Evolutionary conservation across 2,329 filamentous ascomycete genomes (phyloP), one percentile per base, ranked within the genome.

Genomic region (Cercospora sp.): DNA sequence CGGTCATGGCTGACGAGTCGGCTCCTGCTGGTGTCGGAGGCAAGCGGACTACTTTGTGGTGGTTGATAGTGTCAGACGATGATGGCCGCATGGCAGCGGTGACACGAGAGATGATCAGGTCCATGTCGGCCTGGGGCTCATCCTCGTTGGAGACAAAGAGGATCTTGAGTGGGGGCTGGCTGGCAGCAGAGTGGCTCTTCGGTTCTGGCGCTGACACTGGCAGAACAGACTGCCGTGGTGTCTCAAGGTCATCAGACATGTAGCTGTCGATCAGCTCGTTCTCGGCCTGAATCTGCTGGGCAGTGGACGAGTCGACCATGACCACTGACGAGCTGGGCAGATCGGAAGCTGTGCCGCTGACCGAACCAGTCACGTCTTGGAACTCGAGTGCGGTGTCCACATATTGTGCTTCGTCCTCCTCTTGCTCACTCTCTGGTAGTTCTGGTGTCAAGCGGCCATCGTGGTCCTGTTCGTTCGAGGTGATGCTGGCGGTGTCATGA

Each of bases 401-500:
- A 39, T 62, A 18, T 16, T 20, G 61, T 31, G 30, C 61, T 12
- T 68, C 53, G 57, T 68, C 67, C 16, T 70, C 66, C 36, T 69
- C 65, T 13, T 69, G 65, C 31, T 74, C 65, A 20, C 64, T 61
- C 7, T 70, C 67, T 10, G 74, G 73, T 13, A 36, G 18, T 18
- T 64, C 62, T 12, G 70, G 72, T 0, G 71, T 73, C 36, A 69
- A 39, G 5, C 67, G 53, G 31, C 63, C 72, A 16, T 71, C 60
- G 26, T 67, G 71, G n/a, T 66, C 70, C 13, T 55, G 62, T 16
- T 75, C 72, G 12, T 69, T 70, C 3, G 75, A 76, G 28, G 69
- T 66, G 53, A 78, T 70, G 70, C 74, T 76, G 20, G 75, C 76
- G 3, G 76, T 78, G 42, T 77, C 75, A 30, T 74, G 71, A 51